phyloP scores from a whole-genome alignment of 306 rosid genomes.

The Pachyrhizus erosus region DNA sequence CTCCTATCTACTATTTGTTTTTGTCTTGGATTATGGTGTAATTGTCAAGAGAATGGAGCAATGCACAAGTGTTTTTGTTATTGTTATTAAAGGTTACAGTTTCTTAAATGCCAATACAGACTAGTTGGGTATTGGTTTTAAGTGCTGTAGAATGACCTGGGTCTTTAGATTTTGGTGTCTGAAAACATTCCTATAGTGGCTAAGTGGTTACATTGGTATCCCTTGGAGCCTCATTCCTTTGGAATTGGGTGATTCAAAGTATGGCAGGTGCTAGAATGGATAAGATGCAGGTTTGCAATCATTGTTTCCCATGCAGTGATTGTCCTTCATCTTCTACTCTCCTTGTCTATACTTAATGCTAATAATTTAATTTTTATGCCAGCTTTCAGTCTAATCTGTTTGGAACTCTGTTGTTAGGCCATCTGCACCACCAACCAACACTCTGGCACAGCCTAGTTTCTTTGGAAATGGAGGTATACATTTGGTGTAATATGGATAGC shows the following conservation, averaged over 20 bases:
- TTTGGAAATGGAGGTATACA: constrained; percentile 50
- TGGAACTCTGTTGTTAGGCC: constrained; percentile 56
- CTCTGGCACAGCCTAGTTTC: constrained; percentile 47
- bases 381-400: constrained; percentile 38
- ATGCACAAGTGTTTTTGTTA: constrained; percentile 13
- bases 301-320: constrained; percentile 18
- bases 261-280: constrained; percentile 28
- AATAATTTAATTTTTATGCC: constrained; percentile 25
- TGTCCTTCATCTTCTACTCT: constrained; percentile 28
- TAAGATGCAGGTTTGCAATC: constrained; percentile 27
- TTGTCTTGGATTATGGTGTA: constrained; percentile 28
- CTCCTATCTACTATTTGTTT: not conserved
- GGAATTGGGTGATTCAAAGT: constrained; percentile 20
- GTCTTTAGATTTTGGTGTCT: constrained; percentile 30
- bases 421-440: constrained; percentile 50
- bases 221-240: constrained; percentile 9
- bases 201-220: not conserved
- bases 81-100: constrained; percentile 3
- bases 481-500: not conserved
- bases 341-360: not conserved
- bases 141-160: constrained; percentile 22
- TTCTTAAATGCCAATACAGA: constrained; percentile 19
- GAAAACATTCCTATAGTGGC: not conserved
- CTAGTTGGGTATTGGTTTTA: constrained; percentile 32
- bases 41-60: constrained; percentile 2